A percentile compares a stretch with the other conserved stretches of the same genome.
Evolutionary conservation across 495 filamentous ascomycete species (phyloP).

Genomic region (Penicillium pulvis): DNA sequence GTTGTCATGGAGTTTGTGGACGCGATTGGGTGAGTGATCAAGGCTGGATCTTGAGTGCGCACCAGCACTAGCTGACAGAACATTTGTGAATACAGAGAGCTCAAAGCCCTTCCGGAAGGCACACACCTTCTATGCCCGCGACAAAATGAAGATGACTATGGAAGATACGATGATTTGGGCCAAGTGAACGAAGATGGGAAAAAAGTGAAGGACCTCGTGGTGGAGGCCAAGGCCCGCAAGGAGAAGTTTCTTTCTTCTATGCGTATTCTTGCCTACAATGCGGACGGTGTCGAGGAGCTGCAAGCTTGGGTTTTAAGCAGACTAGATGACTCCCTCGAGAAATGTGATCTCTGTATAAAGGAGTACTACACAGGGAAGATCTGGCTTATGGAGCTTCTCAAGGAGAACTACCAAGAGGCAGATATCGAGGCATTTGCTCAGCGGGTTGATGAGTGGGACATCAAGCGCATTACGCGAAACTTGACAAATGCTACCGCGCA

Average conservation of each 20-base stretch:
- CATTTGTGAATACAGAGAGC: slow-evolving; percentile 31
- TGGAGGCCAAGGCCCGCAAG: slow-evolving; percentile 54
- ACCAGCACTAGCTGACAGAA: slow-evolving; percentile 8
- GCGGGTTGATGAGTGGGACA: slow-evolving; percentile 59
- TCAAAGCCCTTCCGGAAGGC: slow-evolving; percentile 46
- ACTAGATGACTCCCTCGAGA: slow-evolving; percentile 57
- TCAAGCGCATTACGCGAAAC: slow-evolving; percentile 62
- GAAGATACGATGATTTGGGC: slow-evolving; percentile 53
- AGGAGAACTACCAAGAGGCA: slow-evolving; percentile 62
- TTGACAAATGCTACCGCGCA: slow-evolving; percentile 49
- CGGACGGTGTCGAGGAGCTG: slow-evolving; percentile 60
- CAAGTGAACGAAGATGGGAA: slow-evolving; percentile 31
- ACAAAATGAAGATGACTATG: slow-evolving; percentile 49
- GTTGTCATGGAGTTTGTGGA: slow-evolving; percentile 47
- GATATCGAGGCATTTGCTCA: slow-evolving; percentile 58
- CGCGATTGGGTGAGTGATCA: slow-evolving; percentile 39
- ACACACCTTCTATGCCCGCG: slow-evolving; percentile 54
- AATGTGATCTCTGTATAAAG: slow-evolving; percentile 78
- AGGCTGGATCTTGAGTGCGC: background rate
- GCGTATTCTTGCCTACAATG: slow-evolving; percentile 66
- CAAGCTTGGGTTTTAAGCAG: slow-evolving; percentile 59
- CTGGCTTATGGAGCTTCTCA: slow-evolving; percentile 61
- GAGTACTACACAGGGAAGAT: slow-evolving; percentile 76
- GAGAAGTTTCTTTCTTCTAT: slow-evolving; percentile 63
- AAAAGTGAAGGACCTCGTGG: slow-evolving; percentile 40